phyloP scores from a whole-genome alignment of 2,329 filamentous ascomycete genomes.

The Botrytis elliptica region DNA sequence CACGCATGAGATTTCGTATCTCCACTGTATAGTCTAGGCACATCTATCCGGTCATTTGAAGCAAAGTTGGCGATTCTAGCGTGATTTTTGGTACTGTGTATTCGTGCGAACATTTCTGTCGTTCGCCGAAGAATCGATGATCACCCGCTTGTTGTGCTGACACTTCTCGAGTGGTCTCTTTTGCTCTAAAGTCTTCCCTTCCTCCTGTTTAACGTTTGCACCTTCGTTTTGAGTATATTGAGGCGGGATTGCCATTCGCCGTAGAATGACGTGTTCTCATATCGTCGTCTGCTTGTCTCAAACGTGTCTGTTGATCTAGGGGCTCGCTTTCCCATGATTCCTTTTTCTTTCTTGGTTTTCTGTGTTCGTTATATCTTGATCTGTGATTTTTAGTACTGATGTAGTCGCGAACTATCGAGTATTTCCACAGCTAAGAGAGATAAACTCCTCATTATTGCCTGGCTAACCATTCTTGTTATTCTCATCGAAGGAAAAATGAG shows the following conservation, averaged over 20 bases:
- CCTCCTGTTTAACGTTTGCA: not conserved
- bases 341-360: not conserved
- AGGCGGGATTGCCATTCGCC: not conserved
- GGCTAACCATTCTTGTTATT: not conserved
- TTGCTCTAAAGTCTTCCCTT: not conserved
- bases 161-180: not conserved
- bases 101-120: not conserved
- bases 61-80: not conserved
- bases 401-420: not conserved
- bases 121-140: not conserved
- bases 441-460: not conserved
- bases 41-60: not conserved
- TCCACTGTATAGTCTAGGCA: not conserved
- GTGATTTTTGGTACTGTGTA: not conserved
- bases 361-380: not conserved
- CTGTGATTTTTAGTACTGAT: not conserved
- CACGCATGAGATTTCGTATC: not conserved
- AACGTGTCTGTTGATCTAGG: not conserved
- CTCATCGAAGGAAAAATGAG: not conserved
- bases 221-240: not conserved
- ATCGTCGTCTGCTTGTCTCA: not conserved
- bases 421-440: not conserved
- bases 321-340: not conserved
- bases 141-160: not conserved
- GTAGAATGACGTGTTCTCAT: not conserved